Base-by-base conservation (phyloP, 495 filamentous ascomycete genomes). In the Penicillium paxilli region DNA sequence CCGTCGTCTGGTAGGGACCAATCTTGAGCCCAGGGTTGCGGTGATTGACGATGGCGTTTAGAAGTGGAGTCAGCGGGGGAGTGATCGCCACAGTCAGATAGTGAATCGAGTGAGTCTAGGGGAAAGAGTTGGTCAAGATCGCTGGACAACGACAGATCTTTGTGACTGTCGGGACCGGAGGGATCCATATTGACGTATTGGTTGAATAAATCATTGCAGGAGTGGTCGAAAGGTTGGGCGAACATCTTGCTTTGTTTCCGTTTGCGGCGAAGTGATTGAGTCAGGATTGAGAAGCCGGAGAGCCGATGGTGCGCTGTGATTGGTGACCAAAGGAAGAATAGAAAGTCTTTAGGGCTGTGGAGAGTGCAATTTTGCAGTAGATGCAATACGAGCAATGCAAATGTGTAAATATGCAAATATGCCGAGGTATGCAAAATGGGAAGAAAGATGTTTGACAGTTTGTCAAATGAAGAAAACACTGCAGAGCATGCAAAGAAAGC, bases 131-230 rank as follows among this genome's bases (percentile, higher is more conserved):
- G 74, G 46, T 77, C 79, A 50, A 75, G 64, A 42, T 79, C 70
- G 33, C 71, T 63, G 32, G 66, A 57, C 59, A 80, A 75, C 48
- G 72, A 65, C 55, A 73, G 62, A 47, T 74, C 72, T 65, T 75
- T 76, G 64, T 72, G 70, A 54, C 59, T 67, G 58, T 78, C 72
- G 45, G 65, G 55, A 38, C 59, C 66, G n/a, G 68, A 63, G 41
- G 67, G 65, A 48, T 78, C 75, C 65, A 75, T 69, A 52, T 78
- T 76, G 66, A 80, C 72, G 60, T 74, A 78, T 67, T 80, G 75
- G 60, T 74, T 77, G 66, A 80, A 80, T 58, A 81, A 59, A 59
- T 78, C 74, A 66, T 76, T 77, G 68, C 74, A 77, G 19, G 76
- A 77, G 60, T 82, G 74, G 55, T 80, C 77, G 37, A 73, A 74